A percentile compares a stretch with the other conserved stretches of the same genome.
These are phyloP conservation scores for Chytriomyces hyalinus DNA, from an alignment of 192 early-diverging fungal species.

Conservation along the genomic window DNA sequence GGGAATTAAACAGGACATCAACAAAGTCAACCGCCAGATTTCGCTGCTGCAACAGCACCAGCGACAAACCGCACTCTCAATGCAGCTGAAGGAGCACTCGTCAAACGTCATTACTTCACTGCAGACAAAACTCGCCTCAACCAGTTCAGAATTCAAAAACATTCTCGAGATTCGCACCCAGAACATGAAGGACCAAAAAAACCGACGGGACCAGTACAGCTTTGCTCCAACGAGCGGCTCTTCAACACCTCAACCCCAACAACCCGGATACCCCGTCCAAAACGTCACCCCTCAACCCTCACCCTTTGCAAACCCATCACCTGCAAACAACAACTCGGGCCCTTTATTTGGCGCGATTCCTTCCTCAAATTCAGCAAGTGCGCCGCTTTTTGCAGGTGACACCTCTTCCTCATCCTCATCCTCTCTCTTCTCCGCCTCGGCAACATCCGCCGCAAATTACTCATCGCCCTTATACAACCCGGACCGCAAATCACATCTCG, in stretches of 20 bases:
- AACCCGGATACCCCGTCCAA: slow-evolving; percentile 9
- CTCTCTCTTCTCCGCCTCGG: slow-evolving; percentile 26
- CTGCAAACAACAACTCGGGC: background rate
- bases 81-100: slow-evolving; percentile 87
- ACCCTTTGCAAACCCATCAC: background rate
- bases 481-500: slow-evolving; percentile 44
- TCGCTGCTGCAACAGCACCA: slow-evolving; percentile 75
- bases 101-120: slow-evolving; percentile 89
- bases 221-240: slow-evolving; percentile 38
- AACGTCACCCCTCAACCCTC: too few relatives aligned
- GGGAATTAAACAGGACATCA: slow-evolving; percentile 96
- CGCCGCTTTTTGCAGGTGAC: slow-evolving; percentile 21
- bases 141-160: slow-evolving; percentile 89
- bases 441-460: slow-evolving; percentile 27
- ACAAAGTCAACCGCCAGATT: slow-evolving; percentile 92
- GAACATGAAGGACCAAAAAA: slow-evolving; percentile 94
- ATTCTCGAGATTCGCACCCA: slow-evolving; percentile 94
- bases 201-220: slow-evolving; percentile 87
- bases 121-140: slow-evolving; percentile 89
- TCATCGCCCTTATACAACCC: slow-evolving; percentile 70
- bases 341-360: background rate
- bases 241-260: slow-evolving; percentile 9
- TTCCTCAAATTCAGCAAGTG: background rate
- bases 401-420: slow-evolving; percentile 26
- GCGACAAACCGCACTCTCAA: background rate